Evolutionary conservation across 805 yeast genomes (phyloP), one percentile per base, ranked within the genome.

Genomic region (Kuraishia ogatae): DNA sequence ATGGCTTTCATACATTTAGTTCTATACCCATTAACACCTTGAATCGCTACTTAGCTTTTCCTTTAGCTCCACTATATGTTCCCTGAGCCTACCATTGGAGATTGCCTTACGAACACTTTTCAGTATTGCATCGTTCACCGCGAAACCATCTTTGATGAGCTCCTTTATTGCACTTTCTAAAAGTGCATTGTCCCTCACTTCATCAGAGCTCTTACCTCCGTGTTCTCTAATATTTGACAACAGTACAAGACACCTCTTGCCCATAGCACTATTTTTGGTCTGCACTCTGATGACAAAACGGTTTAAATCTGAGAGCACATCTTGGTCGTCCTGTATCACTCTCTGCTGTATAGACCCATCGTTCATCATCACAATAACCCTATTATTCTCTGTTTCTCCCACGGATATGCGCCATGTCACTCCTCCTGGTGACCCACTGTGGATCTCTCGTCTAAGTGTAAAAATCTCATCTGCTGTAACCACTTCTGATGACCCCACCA

Each of bases 391-490:
- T 17, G 55, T 19, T 1, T 56, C 51, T 6, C 67, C 69, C 8
- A 64, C 57, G 0, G 61, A 53, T 7, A 67, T 50, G 6, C 50
- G 17, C 57, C 58, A 39, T 53, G 54, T 1, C 17, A 24, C 26
- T 53, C 53, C 26, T 52, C 55, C 6, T 24, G 21, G 2, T n/a
- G 39, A 8, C 35, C 39, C 28, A 39, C 23, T 11, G 51, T 58
- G 2, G 55, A 28, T 20, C 21, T 19, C 50, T 22, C 43, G 54
- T 11, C 26, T 51, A 4, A 68, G 59, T 24, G 56, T 57, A 54
- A 70, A 67, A 2, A 70, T 60, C 21, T 66, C 67, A 50, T 59
- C 55, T 19, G 58, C 59, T 1, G 73, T 69, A 17, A 70, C 51
- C 2, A 66, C 68, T n/a, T 59, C 62, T 0, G 68, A 58, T 3